Evolutionary conservation across 441 rosid species (phyloP).

Genomic region (Kokia cookei): DNA sequence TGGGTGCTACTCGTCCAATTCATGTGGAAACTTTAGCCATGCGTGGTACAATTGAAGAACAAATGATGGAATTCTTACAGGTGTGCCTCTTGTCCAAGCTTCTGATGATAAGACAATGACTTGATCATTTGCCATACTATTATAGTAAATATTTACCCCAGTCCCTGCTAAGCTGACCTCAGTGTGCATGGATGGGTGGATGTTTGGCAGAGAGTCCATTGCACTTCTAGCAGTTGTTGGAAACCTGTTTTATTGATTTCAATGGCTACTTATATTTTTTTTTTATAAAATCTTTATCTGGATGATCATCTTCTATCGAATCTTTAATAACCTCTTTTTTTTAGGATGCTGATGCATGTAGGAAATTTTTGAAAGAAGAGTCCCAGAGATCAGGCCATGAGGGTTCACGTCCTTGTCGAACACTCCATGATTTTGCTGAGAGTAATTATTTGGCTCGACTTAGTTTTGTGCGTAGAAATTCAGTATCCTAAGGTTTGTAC

Average conservation of each 20-base stretch:
- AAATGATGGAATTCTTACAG: constrained; percentile 81
- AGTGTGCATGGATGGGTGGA: neutral
- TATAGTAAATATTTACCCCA: neutral
- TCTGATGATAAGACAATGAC: neutral
- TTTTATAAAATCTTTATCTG: neutral
- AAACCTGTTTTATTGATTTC: neutral
- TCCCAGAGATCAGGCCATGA: constrained; percentile 30
- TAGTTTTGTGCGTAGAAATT: constrained; percentile 50
- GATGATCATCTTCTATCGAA: neutral
- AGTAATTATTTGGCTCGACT: constrained; percentile 65
- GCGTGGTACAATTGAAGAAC: constrained; percentile 93
- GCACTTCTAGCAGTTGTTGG: neutral
- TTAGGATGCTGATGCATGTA: constrained; percentile 63
- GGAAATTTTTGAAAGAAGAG: constrained; percentile 47
- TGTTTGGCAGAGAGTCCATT: neutral
- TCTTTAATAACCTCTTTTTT: neutral
- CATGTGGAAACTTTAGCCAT: constrained; percentile 85
- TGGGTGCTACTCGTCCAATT: constrained; percentile 96
- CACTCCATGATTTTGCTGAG: constrained; percentile 91
- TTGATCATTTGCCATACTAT: neutral
- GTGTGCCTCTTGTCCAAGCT: constrained; percentile 22
- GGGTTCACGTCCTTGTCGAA: constrained; percentile 41
- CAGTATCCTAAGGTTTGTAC: constrained; percentile 7
- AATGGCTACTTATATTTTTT: neutral
- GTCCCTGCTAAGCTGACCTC: neutral